Conservation (phyloP, 108 stramenopile species). For the Fragilaria crotonensis region DNA sequence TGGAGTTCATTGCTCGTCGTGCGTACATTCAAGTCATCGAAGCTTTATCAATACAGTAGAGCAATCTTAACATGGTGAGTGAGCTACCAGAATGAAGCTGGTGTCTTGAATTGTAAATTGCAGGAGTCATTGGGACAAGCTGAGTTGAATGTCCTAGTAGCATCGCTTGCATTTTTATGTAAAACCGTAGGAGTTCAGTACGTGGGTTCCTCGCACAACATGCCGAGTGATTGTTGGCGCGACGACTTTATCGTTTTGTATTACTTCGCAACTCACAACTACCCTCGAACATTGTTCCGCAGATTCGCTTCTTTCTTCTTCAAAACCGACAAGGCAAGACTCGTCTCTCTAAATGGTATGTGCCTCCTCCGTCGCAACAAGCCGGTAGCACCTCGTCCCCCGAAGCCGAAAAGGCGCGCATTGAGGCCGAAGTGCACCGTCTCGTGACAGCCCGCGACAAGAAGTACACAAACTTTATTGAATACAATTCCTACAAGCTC, state of each 20-base stretch:
- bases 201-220: conserved; percentile 5
- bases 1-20: too few species aligned
- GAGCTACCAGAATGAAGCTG: too few species aligned
- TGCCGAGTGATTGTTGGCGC: too few species aligned
- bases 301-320: conserved; percentile 99
- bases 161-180: too few species aligned
- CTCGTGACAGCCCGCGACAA: conserved; percentile 93
- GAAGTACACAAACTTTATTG: conserved; percentile 99
- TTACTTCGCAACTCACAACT: neutral
- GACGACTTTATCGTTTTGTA: too few species aligned
- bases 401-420: conserved; percentile 90
- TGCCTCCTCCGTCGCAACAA: conserved; percentile 53
- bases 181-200: too few species aligned
- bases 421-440: conserved; percentile 97
- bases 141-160: too few species aligned
- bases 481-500: conserved; percentile 97
- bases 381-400: conserved; percentile 16
- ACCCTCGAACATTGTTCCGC: neutral
- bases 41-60: too few species aligned
- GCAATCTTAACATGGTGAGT: too few species aligned
- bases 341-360: conserved; percentile 97
- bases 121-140: too few species aligned
- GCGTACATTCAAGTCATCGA: too few species aligned
- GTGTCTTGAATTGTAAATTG: too few species aligned
- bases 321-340: conserved; percentile 99